Conservation (phyloP, 1,284 basidiomycete genomes). For the Chalciporus piperatoides region DNA sequence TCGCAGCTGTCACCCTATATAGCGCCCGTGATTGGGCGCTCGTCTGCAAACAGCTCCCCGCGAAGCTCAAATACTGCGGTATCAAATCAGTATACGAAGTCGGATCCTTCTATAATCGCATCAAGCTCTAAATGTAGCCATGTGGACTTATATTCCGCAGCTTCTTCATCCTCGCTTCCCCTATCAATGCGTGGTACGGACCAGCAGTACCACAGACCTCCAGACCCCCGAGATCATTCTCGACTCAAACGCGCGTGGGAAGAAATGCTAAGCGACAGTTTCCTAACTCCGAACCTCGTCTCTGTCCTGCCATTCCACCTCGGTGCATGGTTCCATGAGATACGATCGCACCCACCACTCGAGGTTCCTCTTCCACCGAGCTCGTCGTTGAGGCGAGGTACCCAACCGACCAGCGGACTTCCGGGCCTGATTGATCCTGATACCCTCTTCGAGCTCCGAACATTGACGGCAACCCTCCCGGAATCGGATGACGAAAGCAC, state of each 20-base stretch:
- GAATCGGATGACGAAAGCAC: constrained; percentile 19
- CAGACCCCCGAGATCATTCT: constrained; percentile 59
- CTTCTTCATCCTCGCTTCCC: constrained; percentile 24
- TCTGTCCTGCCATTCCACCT: constrained; percentile 69
- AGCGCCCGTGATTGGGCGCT: constrained; percentile 16
- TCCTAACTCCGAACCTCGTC: constrained; percentile 51
- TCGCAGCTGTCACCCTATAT: constrained; percentile 31
- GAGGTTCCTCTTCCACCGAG: constrained; percentile 56
- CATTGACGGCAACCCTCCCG: constrained; percentile 20
- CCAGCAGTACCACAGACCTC: constrained; percentile 16
- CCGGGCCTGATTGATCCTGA: constrained; percentile 30
- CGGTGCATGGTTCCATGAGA: constrained; percentile 52
- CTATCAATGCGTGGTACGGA: constrained; percentile 14
- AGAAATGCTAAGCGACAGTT: constrained; percentile 58
- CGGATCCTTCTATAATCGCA: constrained; percentile 22
- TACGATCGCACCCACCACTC: constrained; percentile 49
- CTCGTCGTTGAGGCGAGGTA: constrained; percentile 26
- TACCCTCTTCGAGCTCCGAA: constrained; percentile 29
- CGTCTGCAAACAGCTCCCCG: constrained; percentile 22
- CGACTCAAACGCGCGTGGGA: constrained; percentile 62
- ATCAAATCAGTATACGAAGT: constrained; percentile 26
- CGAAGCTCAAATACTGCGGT: constrained; percentile 30
- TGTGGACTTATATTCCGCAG: constrained; percentile 11
- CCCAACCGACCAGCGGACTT: constrained; percentile 9
- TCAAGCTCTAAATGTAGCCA: constrained; percentile 15